Base-by-base conservation (phyloP, 1,284 basidiomycete species). In the Puccinia hordei region DNA sequence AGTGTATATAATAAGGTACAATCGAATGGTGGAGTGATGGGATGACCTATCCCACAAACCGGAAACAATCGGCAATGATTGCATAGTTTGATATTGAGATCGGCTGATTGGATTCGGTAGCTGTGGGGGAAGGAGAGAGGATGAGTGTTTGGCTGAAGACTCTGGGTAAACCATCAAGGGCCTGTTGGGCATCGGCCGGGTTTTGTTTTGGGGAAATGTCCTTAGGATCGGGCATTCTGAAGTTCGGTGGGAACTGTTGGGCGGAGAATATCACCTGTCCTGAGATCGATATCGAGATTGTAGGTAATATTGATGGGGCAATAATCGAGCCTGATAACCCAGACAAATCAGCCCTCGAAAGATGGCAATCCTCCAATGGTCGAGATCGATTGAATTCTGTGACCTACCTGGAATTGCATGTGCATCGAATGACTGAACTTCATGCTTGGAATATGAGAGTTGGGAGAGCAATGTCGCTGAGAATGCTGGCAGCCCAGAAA, bases 101-200 rank as follows among this genome's bases (percentile, higher is more conserved):
- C 1, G 44, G 27, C 38, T 61, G 35, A 15, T 33, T 65, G 41
- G 57, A 51, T 59, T 75, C 73, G 24, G 8, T 35, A 10, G 49
- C 27, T 13, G 65, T 44, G 49, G 30, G 44, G 2, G 75, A 55
- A 13, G 65, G 24, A 24, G 55, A 35, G 15, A 78, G 65, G 24
- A 78, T 69, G n/a, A 78, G 66, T n/a, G 75, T 65, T 57, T 78
- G 75, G 59, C 75, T 78, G 65, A 78, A 78, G 24, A 78, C 65
- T n/a, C 75, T 51, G 13, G 75, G 65, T 10, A 78, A 41, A 44
- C 65, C 65, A 68, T 78, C 53, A 44, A 78, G 49, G 13, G 63
- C 44, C 33, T 68, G 35, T 33, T 68, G 44, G n/a, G 33, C 30
- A 69, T 78, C 55, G 24, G 24, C 65, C 19, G 63, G 63, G 49